Conservation (phyloP, 768 basidiomycete genomes). For the Lactarius hatsudake region DNA sequence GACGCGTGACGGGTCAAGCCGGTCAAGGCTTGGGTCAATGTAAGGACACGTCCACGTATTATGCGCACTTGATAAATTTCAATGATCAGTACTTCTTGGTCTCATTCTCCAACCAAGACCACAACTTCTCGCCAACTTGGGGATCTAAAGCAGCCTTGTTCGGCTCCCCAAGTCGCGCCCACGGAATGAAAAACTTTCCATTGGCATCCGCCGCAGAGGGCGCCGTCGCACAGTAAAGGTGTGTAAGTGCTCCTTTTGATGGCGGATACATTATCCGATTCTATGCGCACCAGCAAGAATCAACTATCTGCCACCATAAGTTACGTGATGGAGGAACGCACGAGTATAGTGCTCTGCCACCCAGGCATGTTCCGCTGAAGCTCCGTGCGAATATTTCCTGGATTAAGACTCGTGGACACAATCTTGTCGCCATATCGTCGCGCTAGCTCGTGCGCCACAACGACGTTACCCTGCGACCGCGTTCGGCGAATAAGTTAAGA, state of each 20-base stretch:
- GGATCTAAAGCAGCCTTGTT: conserved; percentile 28
- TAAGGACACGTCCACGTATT: too few species aligned
- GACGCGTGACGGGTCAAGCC: too few species aligned
- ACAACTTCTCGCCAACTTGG: conserved; percentile 32
- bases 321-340: neutral
- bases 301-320: neutral
- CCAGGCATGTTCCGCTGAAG: conserved; percentile 8
- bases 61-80: neutral
- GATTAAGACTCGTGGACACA: conserved; percentile 46
- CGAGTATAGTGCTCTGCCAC: neutral
- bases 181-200: conserved; percentile 38
- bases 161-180: conserved; percentile 29
- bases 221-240: conserved; percentile 44
- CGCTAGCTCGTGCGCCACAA: conserved; percentile 46
- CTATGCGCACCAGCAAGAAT: neutral
- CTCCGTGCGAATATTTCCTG: conserved; percentile 29
- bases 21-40: too few species aligned
- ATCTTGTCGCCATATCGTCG: conserved; percentile 47
- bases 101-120: conserved; percentile 35
- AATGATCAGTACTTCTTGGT: conserved; percentile 1
- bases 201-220: conserved; percentile 39
- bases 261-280: neutral
- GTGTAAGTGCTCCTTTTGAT: conserved; percentile 41
- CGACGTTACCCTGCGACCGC: conserved; percentile 37
- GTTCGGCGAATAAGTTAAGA: neutral